These are phyloP conservation scores for Tubosaeta sp. DNA, from an alignment of 768 basidiomycete genomes.

Conservation along the genomic window DNA sequence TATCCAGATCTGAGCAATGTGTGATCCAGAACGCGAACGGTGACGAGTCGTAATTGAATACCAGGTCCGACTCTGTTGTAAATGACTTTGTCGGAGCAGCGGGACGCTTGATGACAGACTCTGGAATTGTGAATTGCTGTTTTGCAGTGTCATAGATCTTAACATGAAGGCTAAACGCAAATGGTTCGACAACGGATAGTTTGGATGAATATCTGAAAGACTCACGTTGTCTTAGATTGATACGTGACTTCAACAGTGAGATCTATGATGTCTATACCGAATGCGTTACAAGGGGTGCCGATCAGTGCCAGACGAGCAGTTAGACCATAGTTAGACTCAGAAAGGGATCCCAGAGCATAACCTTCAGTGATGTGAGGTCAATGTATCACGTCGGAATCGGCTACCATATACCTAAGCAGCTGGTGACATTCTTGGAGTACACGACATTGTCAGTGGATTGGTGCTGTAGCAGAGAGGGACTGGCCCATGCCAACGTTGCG, in stretches of 20 bases:
- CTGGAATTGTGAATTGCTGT: conserved; percentile 64
- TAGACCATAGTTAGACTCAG: conserved; percentile 44
- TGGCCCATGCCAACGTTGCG: conserved; percentile 1
- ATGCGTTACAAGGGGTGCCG: conserved; percentile 59
- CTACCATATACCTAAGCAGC: conserved; percentile 27
- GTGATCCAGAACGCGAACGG: conserved; percentile 85
- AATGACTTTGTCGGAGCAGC: conserved; percentile 31
- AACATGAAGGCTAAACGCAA: conserved; percentile 51
- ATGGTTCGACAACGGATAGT: neutral
- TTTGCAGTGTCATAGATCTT: conserved; percentile 60
- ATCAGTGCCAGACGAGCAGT: conserved; percentile 51
- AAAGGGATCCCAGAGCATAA: conserved; percentile 47
- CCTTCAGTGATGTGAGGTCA: conserved; percentile 34
- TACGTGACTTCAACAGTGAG: conserved; percentile 70
- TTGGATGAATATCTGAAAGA: neutral
- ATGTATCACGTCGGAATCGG: neutral
- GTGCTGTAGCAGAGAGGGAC: conserved; percentile 6
- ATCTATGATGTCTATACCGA: conserved; percentile 53
- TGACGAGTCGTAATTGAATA: conserved; percentile 58
- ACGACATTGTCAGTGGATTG: neutral
- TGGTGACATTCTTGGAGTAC: conserved; percentile 28
- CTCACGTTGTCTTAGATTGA: conserved; percentile 50
- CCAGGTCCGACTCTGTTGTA: conserved; percentile 49
- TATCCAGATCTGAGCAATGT: conserved; percentile 53
- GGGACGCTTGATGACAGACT: conserved; percentile 47